Evolutionary conservation across 106 monocot genomes (phyloP), one percentile per base, ranked within the genome.

Genomic region (Iris macrosiphon): DNA sequence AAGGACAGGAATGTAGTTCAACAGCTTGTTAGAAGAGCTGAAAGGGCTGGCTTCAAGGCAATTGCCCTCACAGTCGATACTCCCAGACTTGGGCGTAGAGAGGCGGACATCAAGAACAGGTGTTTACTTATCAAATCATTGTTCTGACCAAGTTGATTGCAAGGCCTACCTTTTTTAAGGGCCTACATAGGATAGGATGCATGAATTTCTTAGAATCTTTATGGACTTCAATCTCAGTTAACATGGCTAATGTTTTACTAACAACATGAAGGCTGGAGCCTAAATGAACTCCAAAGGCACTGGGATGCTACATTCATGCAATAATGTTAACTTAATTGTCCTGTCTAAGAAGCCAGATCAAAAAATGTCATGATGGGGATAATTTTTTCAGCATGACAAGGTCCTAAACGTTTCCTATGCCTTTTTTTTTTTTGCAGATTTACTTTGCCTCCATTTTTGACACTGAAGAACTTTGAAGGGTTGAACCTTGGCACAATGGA

Each of bases 71-170:
- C 79, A 24, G 84, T 72, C 2, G 84, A 84, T 68, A 69, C 79
- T 28, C 84, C 84, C 7, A 49, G 72, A 31, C 79, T 79, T 72
- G 84, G 84, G 11, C 79, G 79, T 31, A 74, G 83, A 35, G 83
- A 84, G 74, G 78, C 83, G 2, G 83, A 83, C 21, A 75, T 84
- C 61, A 84, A 79, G 63, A 84, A 84, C 75, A 70, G 84, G 84
- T 75, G 37, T 54, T 38, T 28, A 33, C 24, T 45, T n/a, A n/a
- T n/a, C n/a, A 60, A 33, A 16, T 41, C n/a, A 22, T 30, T 38
- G 17, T 8, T 10, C 6, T 45, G 19, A 12, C n/a, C 31, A 31
- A 45, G 5, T 45, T 17, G 17, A n/a, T n/a, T n/a, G n/a, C n/a
- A n/a, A n/a, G n/a, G n/a, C n/a, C n/a, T n/a, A n/a, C n/a, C n/a